Percentiles rank a stretch among this genome's conserved stretches.
phyloP scores from a whole-genome alignment of 176 grass and related monocot genomes.

The Calamus simplicifolius region DNA sequence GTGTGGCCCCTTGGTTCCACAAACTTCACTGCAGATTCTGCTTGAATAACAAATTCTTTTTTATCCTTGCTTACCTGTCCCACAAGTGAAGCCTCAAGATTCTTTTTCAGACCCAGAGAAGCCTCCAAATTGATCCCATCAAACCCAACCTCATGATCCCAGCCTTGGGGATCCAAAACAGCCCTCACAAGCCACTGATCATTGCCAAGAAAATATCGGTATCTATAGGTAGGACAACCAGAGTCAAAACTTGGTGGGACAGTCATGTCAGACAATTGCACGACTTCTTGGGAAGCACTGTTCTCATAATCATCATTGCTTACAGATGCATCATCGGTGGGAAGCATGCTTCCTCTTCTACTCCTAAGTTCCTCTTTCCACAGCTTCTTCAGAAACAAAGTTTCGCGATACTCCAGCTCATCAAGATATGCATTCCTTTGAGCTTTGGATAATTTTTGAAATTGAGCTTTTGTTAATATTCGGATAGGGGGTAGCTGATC shows the following conservation, averaged over 20 bases:
- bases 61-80: constrained; percentile 94
- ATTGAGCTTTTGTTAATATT: constrained; percentile 68
- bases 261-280: constrained; percentile 74
- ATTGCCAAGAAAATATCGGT: constrained; percentile 52
- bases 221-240: constrained; percentile 51
- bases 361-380: constrained; percentile 63
- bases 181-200: constrained; percentile 59
- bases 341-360: constrained; percentile 43
- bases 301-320: constrained; percentile 45
- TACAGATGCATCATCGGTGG: constrained; percentile 10
- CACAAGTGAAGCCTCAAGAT: constrained; percentile 36
- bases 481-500: constrained; percentile 87
- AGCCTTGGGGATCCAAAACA: constrained; percentile 89
- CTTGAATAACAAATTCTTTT: constrained; percentile 68
- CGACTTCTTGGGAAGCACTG: constrained; percentile 31
- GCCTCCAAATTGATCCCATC: constrained; percentile 81
- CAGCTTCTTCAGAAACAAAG: constrained; percentile 84
- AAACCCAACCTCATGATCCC: constrained; percentile 93
- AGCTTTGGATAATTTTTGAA: constrained; percentile 53
- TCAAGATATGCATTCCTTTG: constrained; percentile 88
- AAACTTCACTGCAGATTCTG: constrained; percentile 61
- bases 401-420: constrained; percentile 92
- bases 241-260: constrained; percentile 80
- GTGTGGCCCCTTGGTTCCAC: constrained; percentile 27
- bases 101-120: constrained; percentile 33